Percentiles rank a stretch among this genome's conserved stretches.
phyloP scores from a whole-genome alignment of 768 basidiomycete species.

The Lanmaoa rubissima region DNA sequence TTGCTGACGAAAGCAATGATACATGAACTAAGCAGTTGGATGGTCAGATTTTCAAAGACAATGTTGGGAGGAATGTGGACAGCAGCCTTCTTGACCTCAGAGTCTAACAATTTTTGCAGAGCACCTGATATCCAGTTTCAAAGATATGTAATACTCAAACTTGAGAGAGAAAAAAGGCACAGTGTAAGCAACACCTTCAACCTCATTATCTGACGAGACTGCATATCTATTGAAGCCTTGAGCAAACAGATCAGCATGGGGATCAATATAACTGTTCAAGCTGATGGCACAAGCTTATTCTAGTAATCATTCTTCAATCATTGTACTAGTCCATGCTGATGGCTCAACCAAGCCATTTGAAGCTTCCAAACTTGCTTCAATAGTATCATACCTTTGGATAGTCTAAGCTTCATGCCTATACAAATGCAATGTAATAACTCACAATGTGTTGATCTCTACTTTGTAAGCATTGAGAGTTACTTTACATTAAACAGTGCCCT shows the following conservation, averaged over 20 bases:
- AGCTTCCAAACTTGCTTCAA: constrained; percentile 26
- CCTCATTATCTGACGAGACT: neutral
- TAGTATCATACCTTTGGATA: constrained; percentile 29
- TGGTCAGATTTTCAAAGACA: constrained; percentile 41
- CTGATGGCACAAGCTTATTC: constrained; percentile 22
- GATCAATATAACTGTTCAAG: constrained; percentile 2
- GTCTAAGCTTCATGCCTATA: neutral
- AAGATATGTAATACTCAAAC: constrained; percentile 32
- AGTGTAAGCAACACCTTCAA: neutral
- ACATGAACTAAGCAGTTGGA: constrained; percentile 34
- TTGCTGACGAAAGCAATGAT: constrained; percentile 8
- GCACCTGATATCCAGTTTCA: constrained; percentile 23
- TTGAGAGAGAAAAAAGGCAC: neutral
- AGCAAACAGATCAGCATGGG: constrained; percentile 26
- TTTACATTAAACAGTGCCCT: constrained; percentile 45
- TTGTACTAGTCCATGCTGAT: constrained; percentile 20
- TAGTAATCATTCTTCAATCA: constrained; percentile 27
- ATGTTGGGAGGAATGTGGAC: constrained; percentile 28
- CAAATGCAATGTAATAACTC: constrained; percentile 1
- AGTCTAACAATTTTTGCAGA: constrained; percentile 31
- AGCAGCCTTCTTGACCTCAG: constrained; percentile 27
- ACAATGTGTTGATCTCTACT: constrained; percentile 48
- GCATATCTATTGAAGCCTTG: constrained; percentile 40
- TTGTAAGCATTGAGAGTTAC: constrained; percentile 39
- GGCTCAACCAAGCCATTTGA: constrained; percentile 26